phyloP scores from a whole-genome alignment of 2,329 filamentous ascomycete species.

The Arthrocladium fulminans region DNA sequence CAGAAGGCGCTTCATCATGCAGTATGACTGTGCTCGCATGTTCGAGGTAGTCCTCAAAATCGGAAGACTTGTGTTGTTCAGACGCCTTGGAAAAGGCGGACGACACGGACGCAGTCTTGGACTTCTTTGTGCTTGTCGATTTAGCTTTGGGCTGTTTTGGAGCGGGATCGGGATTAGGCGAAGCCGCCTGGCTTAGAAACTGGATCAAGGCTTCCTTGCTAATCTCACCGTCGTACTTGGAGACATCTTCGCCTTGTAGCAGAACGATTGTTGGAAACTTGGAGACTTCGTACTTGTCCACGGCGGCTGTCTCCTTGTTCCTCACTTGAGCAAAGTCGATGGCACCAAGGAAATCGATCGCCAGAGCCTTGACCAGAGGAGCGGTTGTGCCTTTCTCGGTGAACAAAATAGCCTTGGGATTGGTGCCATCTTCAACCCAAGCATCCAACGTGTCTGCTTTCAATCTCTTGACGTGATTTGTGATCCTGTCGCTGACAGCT shows the following conservation, averaged over 20 bases:
- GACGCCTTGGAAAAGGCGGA: slow-evolving; percentile 44
- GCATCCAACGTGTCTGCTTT: slow-evolving; percentile 68
- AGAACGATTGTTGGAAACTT: slow-evolving; percentile 75
- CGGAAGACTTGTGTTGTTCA: slow-evolving; percentile 42
- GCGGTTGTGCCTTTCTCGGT: slow-evolving; percentile 87
- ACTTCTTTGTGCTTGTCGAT: slow-evolving; percentile 25
- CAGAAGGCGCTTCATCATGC: slow-evolving; percentile 42
- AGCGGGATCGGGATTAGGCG: slow-evolving; percentile 70
- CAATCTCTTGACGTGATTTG: slow-evolving; percentile 77
- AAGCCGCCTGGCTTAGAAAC: slow-evolving; percentile 70
- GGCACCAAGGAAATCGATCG: slow-evolving; percentile 79
- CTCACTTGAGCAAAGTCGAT: slow-evolving; percentile 75
- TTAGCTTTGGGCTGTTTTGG: slow-evolving; percentile 30
- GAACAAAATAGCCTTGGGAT: slow-evolving; percentile 81
- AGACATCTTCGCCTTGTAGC: slow-evolving; percentile 57
- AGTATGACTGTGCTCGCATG: slow-evolving; percentile 44
- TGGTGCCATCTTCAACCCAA: slow-evolving; percentile 61
- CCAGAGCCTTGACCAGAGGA: slow-evolving; percentile 70
- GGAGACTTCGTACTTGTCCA: slow-evolving; percentile 64
- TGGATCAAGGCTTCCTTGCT: slow-evolving; percentile 73
- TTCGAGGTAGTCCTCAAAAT: slow-evolving; percentile 39
- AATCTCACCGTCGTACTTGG: slow-evolving; percentile 72
- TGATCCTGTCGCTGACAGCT: slow-evolving; percentile 75
- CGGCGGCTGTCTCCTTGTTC: slow-evolving; percentile 64
- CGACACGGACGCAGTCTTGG: slow-evolving; percentile 36